Conservation (phyloP, 1,139 yeast genomes). For the Diutina siamensis region DNA sequence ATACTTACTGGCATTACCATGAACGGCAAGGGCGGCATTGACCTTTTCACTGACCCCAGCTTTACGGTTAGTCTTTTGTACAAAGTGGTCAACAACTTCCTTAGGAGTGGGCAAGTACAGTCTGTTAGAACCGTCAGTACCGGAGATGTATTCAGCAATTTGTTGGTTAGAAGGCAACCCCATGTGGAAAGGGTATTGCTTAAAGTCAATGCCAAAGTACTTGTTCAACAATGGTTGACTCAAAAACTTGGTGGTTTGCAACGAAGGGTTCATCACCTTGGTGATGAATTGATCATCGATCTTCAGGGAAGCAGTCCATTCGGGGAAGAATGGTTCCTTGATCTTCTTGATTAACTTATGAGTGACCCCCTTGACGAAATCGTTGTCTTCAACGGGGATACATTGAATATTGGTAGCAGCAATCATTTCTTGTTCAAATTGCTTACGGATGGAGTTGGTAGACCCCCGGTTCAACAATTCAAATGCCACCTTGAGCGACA, state of each 20-base stretch:
- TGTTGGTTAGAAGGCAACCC: slow-evolving; percentile 69
- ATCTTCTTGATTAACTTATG: slow-evolving; percentile 60
- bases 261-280: slow-evolving; percentile 15
- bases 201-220: slow-evolving; percentile 41
- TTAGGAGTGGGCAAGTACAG: slow-evolving; percentile 54
- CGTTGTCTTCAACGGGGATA: slow-evolving; percentile 41
- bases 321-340: slow-evolving; percentile 37
- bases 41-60: slow-evolving; percentile 54
- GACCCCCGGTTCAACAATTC: slow-evolving; percentile 58
- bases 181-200: slow-evolving; percentile 60
- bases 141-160: slow-evolving; percentile 48
- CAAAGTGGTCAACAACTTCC: slow-evolving; percentile 56
- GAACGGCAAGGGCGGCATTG: slow-evolving; percentile 41
- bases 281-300: slow-evolving; percentile 15
- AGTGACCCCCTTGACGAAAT: slow-evolving; percentile 66
- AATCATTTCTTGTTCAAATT: slow-evolving; percentile 62
- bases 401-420: slow-evolving; percentile 70
- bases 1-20: slow-evolving; percentile 46
- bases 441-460: slow-evolving; percentile 46
- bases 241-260: slow-evolving; percentile 20
- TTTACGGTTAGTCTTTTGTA: slow-evolving; percentile 36
- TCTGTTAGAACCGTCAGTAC: slow-evolving; percentile 51
- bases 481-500: slow-evolving; percentile 67
- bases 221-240: slow-evolving; percentile 29
- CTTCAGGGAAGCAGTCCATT: slow-evolving; percentile 28